These are phyloP conservation scores for Cutaneotrichosporon curvatum DNA, from an alignment of 1,284 basidiomycete genomes.

Conservation along the genomic window DNA sequence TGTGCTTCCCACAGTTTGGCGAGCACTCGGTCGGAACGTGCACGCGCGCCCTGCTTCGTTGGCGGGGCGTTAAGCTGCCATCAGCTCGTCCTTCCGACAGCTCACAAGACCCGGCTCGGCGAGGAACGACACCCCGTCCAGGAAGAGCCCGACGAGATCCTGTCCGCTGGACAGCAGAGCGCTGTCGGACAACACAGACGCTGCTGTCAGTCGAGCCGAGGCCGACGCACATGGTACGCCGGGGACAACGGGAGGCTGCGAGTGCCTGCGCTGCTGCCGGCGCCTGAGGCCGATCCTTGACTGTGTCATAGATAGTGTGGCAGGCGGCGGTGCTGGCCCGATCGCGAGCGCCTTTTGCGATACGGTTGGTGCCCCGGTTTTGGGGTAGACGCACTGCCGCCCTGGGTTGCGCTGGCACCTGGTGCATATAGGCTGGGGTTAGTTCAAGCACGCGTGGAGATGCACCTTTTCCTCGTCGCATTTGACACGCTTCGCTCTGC, in stretches of 20 bases:
- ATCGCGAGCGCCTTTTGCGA: not conserved
- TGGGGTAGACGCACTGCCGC: conserved; percentile 14
- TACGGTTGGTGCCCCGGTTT: not conserved
- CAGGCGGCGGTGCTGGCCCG: not conserved
- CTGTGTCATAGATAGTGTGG: not conserved
- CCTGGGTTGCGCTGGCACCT: conserved; percentile 12
- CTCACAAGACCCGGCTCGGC: conserved; percentile 9
- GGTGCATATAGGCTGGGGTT: conserved; percentile 11
- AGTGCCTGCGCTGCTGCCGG: not conserved
- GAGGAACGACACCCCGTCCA: conserved; percentile 10
- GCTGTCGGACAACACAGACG: not conserved
- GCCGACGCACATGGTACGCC: too few species aligned
- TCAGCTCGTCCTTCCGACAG: not conserved
- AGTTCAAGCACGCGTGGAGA: not conserved
- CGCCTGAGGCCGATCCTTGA: not conserved
- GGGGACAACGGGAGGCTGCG: not conserved
- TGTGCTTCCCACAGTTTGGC: conserved; percentile 17
- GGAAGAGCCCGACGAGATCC: conserved; percentile 9
- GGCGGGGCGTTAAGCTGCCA: conserved; percentile 12
- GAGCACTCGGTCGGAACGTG: conserved; percentile 13
- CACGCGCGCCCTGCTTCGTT: conserved; percentile 8
- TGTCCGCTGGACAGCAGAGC: not conserved
- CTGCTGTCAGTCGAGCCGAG: not conserved
- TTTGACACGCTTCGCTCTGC: conserved; percentile 13
- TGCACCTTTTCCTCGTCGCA: conserved; percentile 13